Conservation (phyloP, 306 rosid species). For the Cicer pinnatifidum region DNA sequence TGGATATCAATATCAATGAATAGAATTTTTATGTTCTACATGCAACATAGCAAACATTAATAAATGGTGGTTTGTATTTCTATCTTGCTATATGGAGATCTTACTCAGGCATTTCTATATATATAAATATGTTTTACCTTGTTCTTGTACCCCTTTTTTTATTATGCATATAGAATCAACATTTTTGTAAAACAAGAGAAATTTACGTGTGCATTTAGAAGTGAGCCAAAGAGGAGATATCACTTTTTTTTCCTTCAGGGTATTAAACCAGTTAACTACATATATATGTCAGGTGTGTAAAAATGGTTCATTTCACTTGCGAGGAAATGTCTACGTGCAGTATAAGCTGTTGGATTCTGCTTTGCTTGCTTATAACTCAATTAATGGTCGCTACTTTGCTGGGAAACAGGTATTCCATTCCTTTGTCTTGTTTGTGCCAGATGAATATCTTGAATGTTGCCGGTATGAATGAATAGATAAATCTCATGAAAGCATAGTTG, state of each 20-base stretch:
- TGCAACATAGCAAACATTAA: slow-evolving; percentile 9
- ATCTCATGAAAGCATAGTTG: slow-evolving; percentile 21
- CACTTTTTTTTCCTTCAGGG: slow-evolving; percentile 17
- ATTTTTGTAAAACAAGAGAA: background rate
- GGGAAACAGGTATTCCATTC: slow-evolving; percentile 76
- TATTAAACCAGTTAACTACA: slow-evolving; percentile 35
- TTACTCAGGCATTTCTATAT: background rate
- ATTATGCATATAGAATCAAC: background rate
- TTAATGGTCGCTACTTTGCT: slow-evolving; percentile 84
- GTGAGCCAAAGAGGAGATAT: slow-evolving; percentile 3
- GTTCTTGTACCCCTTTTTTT: background rate
- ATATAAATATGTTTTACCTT: background rate
- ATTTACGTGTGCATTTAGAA: background rate
- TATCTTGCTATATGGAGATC: slow-evolving; percentile 9
- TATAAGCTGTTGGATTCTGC: slow-evolving; percentile 82
- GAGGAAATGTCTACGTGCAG: slow-evolving; percentile 88
- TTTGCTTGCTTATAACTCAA: slow-evolving; percentile 62
- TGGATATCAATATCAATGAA: background rate
- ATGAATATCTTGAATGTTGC: slow-evolving; percentile 30
- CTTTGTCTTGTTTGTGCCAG: slow-evolving; percentile 21
- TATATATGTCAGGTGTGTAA: slow-evolving; percentile 74
- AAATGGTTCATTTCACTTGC: slow-evolving; percentile 92
- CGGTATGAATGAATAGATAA: slow-evolving; percentile 14
- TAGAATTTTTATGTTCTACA: background rate
- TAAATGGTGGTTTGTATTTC: slow-evolving; percentile 10